A percentile compares a stretch with the other conserved stretches of the same genome.
Conservation (phyloP, 2,329 filamentous ascomycete genomes). For the Botrytis porri region DNA sequence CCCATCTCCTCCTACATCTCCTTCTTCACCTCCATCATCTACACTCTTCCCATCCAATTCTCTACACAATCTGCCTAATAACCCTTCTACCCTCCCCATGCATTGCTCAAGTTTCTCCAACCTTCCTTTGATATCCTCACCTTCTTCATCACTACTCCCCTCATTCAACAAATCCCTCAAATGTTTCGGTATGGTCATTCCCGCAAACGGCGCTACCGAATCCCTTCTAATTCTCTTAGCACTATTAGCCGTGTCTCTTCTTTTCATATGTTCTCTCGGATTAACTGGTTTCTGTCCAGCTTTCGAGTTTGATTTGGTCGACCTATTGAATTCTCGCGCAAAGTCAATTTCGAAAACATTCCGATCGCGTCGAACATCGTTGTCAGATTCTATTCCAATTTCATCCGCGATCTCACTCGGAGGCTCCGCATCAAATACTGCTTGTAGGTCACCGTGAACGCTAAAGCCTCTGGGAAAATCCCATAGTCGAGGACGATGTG, state of each 20-base stretch:
- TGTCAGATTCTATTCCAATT: conserved; percentile 24
- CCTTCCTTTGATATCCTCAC: conserved; percentile 24
- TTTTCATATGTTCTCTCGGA: conserved; percentile 2
- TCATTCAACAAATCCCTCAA: conserved; percentile 29
- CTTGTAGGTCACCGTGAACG: conserved; percentile 37
- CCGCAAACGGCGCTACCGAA: conserved; percentile 33
- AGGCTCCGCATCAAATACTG: conserved; percentile 37
- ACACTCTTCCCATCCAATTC: conserved; percentile 24
- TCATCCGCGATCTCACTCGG: conserved; percentile 30
- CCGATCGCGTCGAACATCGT: conserved; percentile 18
- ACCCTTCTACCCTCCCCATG: conserved; percentile 32
- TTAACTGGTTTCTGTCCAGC: neutral
- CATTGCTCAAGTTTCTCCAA: conserved; percentile 31
- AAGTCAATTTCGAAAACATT: conserved; percentile 21
- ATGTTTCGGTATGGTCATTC: conserved; percentile 25
- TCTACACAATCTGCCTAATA: conserved; percentile 32
- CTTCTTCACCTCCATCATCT: neutral
- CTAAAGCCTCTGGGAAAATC: conserved; percentile 34
- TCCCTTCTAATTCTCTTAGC: conserved; percentile 26
- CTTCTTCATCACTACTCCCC: conserved; percentile 27
- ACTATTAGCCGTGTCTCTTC: conserved; percentile 11
- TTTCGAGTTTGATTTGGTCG: neutral
- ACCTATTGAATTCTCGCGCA: conserved; percentile 24
- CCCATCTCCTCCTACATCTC: conserved; percentile 18
- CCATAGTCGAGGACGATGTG: conserved; percentile 30